Evolutionary conservation across 176 grass and related monocot genomes (phyloP), one percentile per base, ranked within the genome.

Genomic region (Raddia distichophylla): DNA sequence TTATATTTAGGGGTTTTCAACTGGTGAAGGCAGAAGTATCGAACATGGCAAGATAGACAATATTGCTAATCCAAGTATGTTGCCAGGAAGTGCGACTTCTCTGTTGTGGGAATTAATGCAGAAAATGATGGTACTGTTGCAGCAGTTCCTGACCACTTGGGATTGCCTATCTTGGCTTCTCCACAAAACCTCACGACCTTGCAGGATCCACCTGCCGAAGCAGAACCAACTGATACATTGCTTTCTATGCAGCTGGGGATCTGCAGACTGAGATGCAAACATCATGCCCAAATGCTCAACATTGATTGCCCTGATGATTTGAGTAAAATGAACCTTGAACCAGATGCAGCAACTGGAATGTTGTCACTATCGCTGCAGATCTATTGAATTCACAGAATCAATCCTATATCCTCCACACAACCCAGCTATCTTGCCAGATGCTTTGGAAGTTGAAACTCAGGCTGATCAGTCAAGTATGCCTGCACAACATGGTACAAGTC

Each of bases 201-300:
- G 32, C 34, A 27, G 27, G 27, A 73, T 27, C 50, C 51, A 46
- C 27, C 60, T 82, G 43, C 49, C 8, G 72, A 78, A 69, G 67
- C 45, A 80, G 67, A 71, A 71, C 42, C 51, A 27, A 27, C 27
- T 27, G 27, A 27, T 27, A 27, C 27, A 27, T 27, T 27, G 27
- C 27, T 27, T 27, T 27, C 27, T 27, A 27, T 27, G 27, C 27
- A 27, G 19, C 52, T 67, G 15, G 13, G 50, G 65, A 70, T 81
- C 10, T 57, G 18, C 78, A 81, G 50, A 16, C 65, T 81, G 78
- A 47, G 42, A 49, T 49, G 54, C 79, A 60, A 60, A 57, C 14
- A 49, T n/a, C 54, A 59, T 33, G 40, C 54, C 27, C 67, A n/a
- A 60, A 70, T 71, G 15, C 32, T 49, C 79, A 22, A 59, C 15